phyloP scores from a whole-genome alignment of 768 basidiomycete genomes.

The Boletus vermiculosoides region DNA sequence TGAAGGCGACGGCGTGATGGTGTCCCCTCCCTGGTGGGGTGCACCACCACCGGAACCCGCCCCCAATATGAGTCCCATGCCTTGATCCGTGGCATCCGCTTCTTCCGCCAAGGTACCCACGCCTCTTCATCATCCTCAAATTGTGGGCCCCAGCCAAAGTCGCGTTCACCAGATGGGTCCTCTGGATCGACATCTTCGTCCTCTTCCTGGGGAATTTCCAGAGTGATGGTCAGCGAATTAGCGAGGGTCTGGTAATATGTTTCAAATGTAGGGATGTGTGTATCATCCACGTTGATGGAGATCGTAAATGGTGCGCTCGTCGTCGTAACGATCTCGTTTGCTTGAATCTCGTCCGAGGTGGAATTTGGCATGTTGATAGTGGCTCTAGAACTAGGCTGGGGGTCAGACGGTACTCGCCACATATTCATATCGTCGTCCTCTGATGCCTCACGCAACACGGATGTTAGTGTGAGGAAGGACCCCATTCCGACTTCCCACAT shows the following conservation, averaged over 20 bases:
- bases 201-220: neutral
- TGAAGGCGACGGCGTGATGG: neutral
- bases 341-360: constrained; percentile 3
- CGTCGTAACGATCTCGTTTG: constrained; percentile 4
- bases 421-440: neutral
- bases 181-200: constrained; percentile 6
- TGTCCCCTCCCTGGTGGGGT: neutral
- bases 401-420: no score
- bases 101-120: constrained; percentile 22
- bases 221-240: neutral
- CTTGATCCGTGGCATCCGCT: neutral
- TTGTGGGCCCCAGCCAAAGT: neutral
- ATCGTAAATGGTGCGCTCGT: constrained; percentile 6
- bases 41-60: neutral
- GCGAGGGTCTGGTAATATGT: constrained; percentile 13
- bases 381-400: accelerated
- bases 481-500: neutral
- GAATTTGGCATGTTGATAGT: constrained; percentile 8
- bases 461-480: neutral
- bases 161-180: neutral
- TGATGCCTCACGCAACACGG: neutral
- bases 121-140: constrained; percentile 18
- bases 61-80: neutral
- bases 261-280: constrained; percentile 9
- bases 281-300: constrained; percentile 2